Conservation (phyloP, 495 filamentous ascomycete genomes). For the Trichoderma orchidacearum region DNA sequence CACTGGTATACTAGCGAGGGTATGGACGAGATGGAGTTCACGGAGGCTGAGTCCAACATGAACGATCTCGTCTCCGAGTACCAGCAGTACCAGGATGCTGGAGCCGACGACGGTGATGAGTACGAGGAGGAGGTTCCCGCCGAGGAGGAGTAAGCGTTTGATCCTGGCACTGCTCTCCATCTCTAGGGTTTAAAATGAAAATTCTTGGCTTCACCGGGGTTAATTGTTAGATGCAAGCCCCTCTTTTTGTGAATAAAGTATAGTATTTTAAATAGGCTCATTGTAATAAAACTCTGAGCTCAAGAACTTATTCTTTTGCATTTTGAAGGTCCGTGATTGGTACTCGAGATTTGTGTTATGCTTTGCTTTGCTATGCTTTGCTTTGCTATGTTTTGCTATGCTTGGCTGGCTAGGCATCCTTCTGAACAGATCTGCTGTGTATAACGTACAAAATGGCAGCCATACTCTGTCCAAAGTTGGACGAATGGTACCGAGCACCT, state of each 20-base stretch:
- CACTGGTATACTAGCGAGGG: slow-evolving; percentile 99
- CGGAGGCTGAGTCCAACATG: slow-evolving; percentile 99
- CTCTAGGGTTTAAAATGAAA: background rate
- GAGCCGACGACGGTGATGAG: slow-evolving; percentile 58
- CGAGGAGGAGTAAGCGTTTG: slow-evolving; percentile 33
- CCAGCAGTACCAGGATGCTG: slow-evolving; percentile 99
- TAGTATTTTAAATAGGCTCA: background rate
- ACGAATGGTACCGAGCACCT: no score
- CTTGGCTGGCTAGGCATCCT: no score
- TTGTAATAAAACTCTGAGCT: background rate
- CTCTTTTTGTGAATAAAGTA: background rate
- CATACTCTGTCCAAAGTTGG: no score
- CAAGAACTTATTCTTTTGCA: background rate
- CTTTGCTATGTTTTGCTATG: no score
- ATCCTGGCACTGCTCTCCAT: background rate
- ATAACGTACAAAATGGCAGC: no score
- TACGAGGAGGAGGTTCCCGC: slow-evolving; percentile 48
- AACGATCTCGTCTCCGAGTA: slow-evolving; percentile 99
- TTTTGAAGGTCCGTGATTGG: background rate
- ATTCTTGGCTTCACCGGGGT: background rate
- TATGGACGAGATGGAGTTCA: slow-evolving; percentile 99
- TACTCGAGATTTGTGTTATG: no score
- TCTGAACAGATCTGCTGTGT: no score
- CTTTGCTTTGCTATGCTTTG: no score
- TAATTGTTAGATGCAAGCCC: background rate